Conservation (phyloP, 2,329 filamentous ascomycete genomes). For the Fusarium paranaense region DNA sequence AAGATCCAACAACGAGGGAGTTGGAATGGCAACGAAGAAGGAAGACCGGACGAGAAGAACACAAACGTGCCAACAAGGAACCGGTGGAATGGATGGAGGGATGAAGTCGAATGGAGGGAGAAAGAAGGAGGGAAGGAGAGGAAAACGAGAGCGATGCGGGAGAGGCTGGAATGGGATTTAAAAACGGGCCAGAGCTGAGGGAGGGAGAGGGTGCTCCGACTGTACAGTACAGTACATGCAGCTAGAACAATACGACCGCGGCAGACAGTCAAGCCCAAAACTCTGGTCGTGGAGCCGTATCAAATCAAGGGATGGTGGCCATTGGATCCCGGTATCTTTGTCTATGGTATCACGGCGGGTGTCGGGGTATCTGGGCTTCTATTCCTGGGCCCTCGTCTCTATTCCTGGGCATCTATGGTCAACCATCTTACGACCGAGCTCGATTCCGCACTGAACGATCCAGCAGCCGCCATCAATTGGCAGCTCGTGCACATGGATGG, state of each 20-base stretch:
- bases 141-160: constrained; percentile 25
- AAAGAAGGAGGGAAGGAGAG: constrained; percentile 32
- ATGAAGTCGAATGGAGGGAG: constrained; percentile 35
- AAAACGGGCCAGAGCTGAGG: constrained; percentile 12
- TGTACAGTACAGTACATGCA: neutral
- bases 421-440: neutral
- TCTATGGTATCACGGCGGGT: neutral
- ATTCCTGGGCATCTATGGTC: neutral
- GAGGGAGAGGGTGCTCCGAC: neutral
- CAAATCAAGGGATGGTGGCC: constrained; percentile 32
- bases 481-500: constrained; percentile 14
- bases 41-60: constrained; percentile 7
- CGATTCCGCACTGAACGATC: neutral
- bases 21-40: constrained; percentile 46
- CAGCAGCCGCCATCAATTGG: constrained; percentile 10
- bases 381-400: constrained; percentile 1
- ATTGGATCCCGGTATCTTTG: constrained; percentile 26
- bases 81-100: constrained; percentile 32
- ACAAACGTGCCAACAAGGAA: neutral
- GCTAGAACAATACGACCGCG: neutral
- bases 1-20: constrained; percentile 53
- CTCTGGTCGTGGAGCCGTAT: neutral
- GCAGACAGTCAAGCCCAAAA: constrained; percentile 2
- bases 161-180: constrained; percentile 43
- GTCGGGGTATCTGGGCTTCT: constrained; percentile 19